Base-by-base conservation (phyloP, 78 protist species). In the Dictyostelium citrinum region DNA sequence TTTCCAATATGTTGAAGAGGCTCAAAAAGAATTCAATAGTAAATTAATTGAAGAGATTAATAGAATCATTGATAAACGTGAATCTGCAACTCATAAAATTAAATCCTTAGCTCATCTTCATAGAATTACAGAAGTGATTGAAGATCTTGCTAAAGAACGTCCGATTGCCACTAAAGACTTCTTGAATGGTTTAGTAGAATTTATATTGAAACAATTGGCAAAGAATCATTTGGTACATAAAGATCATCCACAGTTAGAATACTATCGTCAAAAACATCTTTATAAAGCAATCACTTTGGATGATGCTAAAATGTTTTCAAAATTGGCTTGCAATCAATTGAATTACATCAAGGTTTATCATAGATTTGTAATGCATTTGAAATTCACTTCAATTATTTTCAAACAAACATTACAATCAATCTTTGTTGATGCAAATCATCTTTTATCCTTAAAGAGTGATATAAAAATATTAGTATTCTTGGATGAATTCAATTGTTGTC, bases 401-500 rank as follows among this genome's bases (percentile, higher is more conserved):
- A 81, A 83, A 76, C 29, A 39, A 12, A 10, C 43, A 14, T 37
- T 82, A 11, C 11, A 45, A 14, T 45, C 14, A 3, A 51, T 67
- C 41, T 41, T 90, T 16, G 7, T 7, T 3, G 80, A 81, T 22
- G 93, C 90, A 22, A 94, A 37, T n/a, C 41, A 74, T 33, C 55
- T 88, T 22, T 43, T 43, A 51, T 31, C 43, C 16, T 68, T 58
- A 14, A 72, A 78, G 22, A 71, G 41, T 17, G 27, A 76, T 67
- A 46, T 88, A 1, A 76, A 81, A 58, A 74, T 94, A 10, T 33
- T 95, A 2, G 67, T 95, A 3, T 95, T 95, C 37, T 77, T 95
- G 20, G 97, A 95, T 51, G 97, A 95, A 61, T 82, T 81, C 20
- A 92, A 92, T 71, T 90, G 95, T 3, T 33, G 81, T 24, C 91